These are phyloP conservation scores for Macrocybe gigantea DNA, from an alignment of 768 basidiomycete species.

Conservation along the genomic window DNA sequence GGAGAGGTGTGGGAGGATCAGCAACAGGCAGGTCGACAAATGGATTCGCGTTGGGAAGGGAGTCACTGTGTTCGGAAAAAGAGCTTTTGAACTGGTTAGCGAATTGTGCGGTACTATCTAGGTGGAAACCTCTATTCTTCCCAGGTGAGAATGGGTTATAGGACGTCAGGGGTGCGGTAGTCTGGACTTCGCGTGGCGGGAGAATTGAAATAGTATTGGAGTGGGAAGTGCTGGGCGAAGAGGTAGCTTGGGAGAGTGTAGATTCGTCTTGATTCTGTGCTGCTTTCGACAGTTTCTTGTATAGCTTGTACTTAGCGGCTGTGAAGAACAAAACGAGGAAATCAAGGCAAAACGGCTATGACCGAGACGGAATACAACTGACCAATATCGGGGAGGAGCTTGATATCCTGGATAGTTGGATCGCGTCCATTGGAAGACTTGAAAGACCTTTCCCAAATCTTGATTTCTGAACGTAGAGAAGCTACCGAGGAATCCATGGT, in stretches of 20 bases:
- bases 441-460: slow-evolving; percentile 73
- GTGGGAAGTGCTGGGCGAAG: slow-evolving; percentile 24
- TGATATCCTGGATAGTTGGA: slow-evolving; percentile 70
- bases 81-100: slow-evolving; percentile 37
- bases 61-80: slow-evolving; percentile 24
- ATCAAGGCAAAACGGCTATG: too few relatives aligned
- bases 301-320: slow-evolving; percentile 79
- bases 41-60: slow-evolving; percentile 26
- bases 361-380: slow-evolving; percentile 11
- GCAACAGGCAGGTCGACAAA: slow-evolving; percentile 22
- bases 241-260: slow-evolving; percentile 18
- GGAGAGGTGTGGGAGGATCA: slow-evolving; percentile 24
- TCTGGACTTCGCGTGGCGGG: slow-evolving; percentile 40
- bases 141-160: slow-evolving; percentile 80
- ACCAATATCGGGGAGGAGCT: slow-evolving; percentile 58
- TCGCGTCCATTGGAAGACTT: slow-evolving; percentile 46
- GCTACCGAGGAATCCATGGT: slow-evolving; percentile 27
- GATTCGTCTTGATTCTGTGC: slow-evolving; percentile 9
- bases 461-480: slow-evolving; percentile 57
- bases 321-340: background rate
- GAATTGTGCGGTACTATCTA: slow-evolving; percentile 29
- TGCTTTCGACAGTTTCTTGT: slow-evolving; percentile 68
- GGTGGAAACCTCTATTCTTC: slow-evolving; percentile 54
- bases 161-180: slow-evolving; percentile 45
- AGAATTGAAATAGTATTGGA: too few relatives aligned